These are phyloP conservation scores for Apiospora saccharicola DNA, from an alignment of 2,329 filamentous ascomycete genomes.

Conservation along the genomic window DNA sequence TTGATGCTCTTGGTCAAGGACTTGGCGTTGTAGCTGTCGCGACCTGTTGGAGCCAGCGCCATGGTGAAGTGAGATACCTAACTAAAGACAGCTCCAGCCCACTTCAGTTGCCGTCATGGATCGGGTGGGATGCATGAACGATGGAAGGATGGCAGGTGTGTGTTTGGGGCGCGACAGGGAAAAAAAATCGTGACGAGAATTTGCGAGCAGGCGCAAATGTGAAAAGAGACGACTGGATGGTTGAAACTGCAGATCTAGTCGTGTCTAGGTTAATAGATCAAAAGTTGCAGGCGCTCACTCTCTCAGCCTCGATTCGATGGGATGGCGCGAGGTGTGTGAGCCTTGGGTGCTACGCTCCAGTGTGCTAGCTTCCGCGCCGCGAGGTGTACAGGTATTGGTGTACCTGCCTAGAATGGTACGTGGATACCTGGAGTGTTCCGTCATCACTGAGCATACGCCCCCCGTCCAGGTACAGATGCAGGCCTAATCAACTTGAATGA, in stretches of 20 bases:
- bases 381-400: neutral
- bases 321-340: constrained; percentile 16
- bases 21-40: constrained; percentile 66
- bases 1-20: constrained; percentile 73
- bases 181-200: neutral
- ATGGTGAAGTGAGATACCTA: constrained; percentile 22
- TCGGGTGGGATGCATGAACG: constrained; percentile 18
- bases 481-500: neutral
- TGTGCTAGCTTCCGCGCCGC: neutral
- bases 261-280: constrained; percentile 16
- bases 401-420: constrained; percentile 19
- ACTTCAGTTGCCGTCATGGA: constrained; percentile 22
- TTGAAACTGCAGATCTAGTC: constrained; percentile 15
- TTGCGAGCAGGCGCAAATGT: constrained; percentile 20
- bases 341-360: constrained; percentile 14
- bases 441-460: neutral
- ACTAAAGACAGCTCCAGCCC: constrained; percentile 16
- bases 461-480: neutral
- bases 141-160: constrained; percentile 3
- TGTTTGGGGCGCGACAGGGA: neutral
- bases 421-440: constrained; percentile 11
- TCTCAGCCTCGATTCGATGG: constrained; percentile 19
- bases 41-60: constrained; percentile 34
- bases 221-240: constrained; percentile 14
- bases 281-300: constrained; percentile 15